A percentile compares a stretch with the other conserved stretches of the same genome.
These are phyloP conservation scores for Gyrodon lividus DNA, from an alignment of 768 basidiomycete species.

Conservation along the genomic window DNA sequence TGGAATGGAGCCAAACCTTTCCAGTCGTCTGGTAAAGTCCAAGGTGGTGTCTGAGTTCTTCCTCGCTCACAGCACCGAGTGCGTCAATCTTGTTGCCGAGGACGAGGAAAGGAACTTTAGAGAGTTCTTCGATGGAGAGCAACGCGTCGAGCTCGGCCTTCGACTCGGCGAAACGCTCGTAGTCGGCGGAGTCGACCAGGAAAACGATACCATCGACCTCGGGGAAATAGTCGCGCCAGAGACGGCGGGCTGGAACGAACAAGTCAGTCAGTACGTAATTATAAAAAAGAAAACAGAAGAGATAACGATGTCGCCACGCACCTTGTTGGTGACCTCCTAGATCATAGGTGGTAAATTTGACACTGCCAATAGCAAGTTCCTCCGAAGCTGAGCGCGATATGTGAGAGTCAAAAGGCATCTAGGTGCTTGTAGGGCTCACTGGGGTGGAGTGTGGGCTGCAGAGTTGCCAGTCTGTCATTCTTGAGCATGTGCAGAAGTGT, in stretches of 20 bases:
- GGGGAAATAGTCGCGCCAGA: slow-evolving; percentile 99
- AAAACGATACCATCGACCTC: slow-evolving; percentile 99
- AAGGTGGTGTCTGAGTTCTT: slow-evolving; percentile 92
- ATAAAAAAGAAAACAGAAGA: slow-evolving; percentile 1
- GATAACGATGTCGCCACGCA: slow-evolving; percentile 30
- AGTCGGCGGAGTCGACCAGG: slow-evolving; percentile 96
- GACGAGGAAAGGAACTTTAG: slow-evolving; percentile 96
- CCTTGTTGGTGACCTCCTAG: slow-evolving; percentile 97
- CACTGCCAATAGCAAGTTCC: slow-evolving; percentile 97
- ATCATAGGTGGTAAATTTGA: slow-evolving; percentile 99
- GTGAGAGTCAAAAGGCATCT: slow-evolving; percentile 2
- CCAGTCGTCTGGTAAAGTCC: slow-evolving; percentile 99
- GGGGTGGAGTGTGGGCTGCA: slow-evolving; percentile 98
- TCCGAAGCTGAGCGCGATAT: slow-evolving; percentile 73
- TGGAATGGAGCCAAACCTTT: slow-evolving; percentile 58
- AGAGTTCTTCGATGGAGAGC: slow-evolving; percentile 90
- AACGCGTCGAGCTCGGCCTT: slow-evolving; percentile 97
- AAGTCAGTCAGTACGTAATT: background rate
- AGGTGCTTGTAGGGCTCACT: slow-evolving; percentile 53
- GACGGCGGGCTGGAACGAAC: slow-evolving; percentile 70
- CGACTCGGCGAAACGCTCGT: slow-evolving; percentile 93
- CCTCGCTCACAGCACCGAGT: slow-evolving; percentile 95
- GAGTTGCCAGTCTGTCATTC: slow-evolving; percentile 95
- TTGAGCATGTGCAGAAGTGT: slow-evolving; percentile 98
- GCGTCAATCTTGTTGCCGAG: slow-evolving; percentile 99